phyloP scores from a whole-genome alignment of 2,329 filamentous ascomycete species.

The Geosmithia flava region DNA sequence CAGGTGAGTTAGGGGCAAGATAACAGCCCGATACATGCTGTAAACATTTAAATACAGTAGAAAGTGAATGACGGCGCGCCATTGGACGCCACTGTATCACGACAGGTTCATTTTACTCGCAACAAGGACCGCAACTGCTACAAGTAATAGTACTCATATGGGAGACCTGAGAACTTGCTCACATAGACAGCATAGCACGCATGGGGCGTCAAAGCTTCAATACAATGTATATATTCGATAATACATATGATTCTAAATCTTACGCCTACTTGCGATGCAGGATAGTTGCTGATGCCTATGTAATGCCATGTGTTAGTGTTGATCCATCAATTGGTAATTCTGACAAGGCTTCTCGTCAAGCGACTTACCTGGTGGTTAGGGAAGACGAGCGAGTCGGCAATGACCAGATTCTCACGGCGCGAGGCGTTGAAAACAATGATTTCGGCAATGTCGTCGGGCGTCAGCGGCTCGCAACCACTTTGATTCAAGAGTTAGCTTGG shows the following conservation, averaged over 20 bases:
- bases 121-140: neutral
- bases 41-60: neutral
- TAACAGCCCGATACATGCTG: conserved; percentile 9
- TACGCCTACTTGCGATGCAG: conserved; percentile 4
- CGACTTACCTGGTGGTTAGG: conserved; percentile 70
- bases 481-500: neutral
- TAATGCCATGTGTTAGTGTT: neutral
- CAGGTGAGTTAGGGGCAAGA: conserved; percentile 25
- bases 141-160: neutral
- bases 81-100: neutral
- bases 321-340: neutral
- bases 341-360: neutral
- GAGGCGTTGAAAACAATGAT: conserved; percentile 77
- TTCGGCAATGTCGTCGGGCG: conserved; percentile 84
- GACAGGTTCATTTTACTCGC: neutral
- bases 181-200: too few species aligned
- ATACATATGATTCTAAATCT: conserved; percentile 1
- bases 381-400: conserved; percentile 79
- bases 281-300: conserved; percentile 3
- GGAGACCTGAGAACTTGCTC: too few species aligned
- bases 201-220: too few species aligned
- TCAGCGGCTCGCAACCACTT: conserved; percentile 69
- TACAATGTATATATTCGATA: neutral
- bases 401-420: conserved; percentile 77
- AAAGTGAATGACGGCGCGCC: neutral